These are phyloP conservation scores for Septoria linicola DNA, from an alignment of 2,329 filamentous ascomycete species.

Conservation along the genomic window DNA sequence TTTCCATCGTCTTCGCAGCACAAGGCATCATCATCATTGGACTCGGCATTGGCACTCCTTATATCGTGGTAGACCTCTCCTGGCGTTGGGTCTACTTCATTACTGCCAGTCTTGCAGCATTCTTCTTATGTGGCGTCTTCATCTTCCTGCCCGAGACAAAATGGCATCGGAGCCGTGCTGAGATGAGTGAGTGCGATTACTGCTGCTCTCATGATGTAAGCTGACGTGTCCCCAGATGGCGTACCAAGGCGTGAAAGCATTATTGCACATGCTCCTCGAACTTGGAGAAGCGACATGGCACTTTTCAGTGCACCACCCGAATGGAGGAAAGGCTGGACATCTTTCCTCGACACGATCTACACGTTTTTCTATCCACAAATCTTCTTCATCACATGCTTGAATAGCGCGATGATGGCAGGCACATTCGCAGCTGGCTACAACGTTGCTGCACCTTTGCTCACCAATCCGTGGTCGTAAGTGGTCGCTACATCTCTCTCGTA, in stretches of 20 bases:
- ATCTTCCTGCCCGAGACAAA: constrained; percentile 35
- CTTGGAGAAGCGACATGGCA: constrained; percentile 29
- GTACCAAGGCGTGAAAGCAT: constrained; percentile 20
- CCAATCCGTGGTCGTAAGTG: constrained; percentile 28
- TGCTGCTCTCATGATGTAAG: neutral
- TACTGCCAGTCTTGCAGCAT: constrained; percentile 27
- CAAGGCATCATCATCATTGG: constrained; percentile 35
- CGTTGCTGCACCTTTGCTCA: constrained; percentile 30
- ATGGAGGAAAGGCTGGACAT: constrained; percentile 29
- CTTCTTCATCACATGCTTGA: constrained; percentile 36
- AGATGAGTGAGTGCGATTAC: constrained; percentile 25
- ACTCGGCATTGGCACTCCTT: constrained; percentile 33
- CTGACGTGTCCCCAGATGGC: constrained; percentile 18
- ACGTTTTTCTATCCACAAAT: constrained; percentile 38
- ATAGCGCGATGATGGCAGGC: constrained; percentile 34
- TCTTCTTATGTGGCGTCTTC: constrained; percentile 31
- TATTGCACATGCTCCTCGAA: constrained; percentile 21
- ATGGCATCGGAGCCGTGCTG: constrained; percentile 29
- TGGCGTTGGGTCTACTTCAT: constrained; percentile 37
- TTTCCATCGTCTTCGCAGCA: constrained; percentile 32
- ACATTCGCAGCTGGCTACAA: constrained; percentile 33
- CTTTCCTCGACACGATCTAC: constrained; percentile 34
- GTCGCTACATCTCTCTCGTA: no score
- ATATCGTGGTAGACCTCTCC: constrained; percentile 32
- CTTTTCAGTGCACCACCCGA: constrained; percentile 28